A percentile compares a stretch with the other conserved stretches of the same genome.
phyloP scores from a whole-genome alignment of 768 basidiomycete species.

The Boletus barrowsii region DNA sequence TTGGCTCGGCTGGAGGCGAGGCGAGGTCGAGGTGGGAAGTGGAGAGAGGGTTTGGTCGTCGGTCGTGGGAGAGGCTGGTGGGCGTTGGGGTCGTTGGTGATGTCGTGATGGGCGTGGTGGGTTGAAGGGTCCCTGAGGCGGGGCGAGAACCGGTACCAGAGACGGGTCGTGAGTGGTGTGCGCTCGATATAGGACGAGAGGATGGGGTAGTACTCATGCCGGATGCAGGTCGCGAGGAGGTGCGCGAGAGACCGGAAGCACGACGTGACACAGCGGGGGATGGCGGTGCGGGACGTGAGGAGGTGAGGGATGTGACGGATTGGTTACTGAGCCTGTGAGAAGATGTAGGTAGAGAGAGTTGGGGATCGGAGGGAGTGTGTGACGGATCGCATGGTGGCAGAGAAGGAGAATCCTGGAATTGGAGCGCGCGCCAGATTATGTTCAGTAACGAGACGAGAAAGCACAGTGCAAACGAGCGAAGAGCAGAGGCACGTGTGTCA shows the following conservation, averaged over 20 bases:
- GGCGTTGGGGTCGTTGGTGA: neutral
- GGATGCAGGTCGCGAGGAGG: slow-evolving; percentile 25
- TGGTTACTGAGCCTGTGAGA: slow-evolving; percentile 20
- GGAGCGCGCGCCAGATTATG: slow-evolving; percentile 26
- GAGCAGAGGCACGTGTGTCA: slow-evolving; percentile 13
- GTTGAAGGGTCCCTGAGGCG: neutral
- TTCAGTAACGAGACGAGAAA: slow-evolving; percentile 30
- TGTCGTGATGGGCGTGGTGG: neutral
- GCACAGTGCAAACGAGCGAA: slow-evolving; percentile 25
- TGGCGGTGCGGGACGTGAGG: slow-evolving; percentile 58
- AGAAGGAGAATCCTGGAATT: slow-evolving; percentile 33
- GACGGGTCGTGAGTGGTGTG: slow-evolving; percentile 6
- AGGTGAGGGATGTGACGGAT: slow-evolving; percentile 36
- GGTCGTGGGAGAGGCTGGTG: neutral
- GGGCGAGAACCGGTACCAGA: slow-evolving; percentile 5
- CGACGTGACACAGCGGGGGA: slow-evolving; percentile 53
- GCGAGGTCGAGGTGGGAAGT: neutral
- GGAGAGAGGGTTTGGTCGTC: neutral
- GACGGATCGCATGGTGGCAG: slow-evolving; percentile 33
- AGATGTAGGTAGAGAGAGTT: neutral
- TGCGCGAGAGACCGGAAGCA: slow-evolving; percentile 32
- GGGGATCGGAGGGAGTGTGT: neutral
- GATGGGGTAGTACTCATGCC: slow-evolving; percentile 11
- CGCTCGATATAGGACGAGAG: slow-evolving; percentile 19
- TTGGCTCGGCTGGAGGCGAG: neutral